A percentile compares a stretch with the other conserved stretches of the same genome.
These are phyloP conservation scores for Sporothrix luriei DNA, from an alignment of 2,329 filamentous ascomycete species.

Conservation along the genomic window DNA sequence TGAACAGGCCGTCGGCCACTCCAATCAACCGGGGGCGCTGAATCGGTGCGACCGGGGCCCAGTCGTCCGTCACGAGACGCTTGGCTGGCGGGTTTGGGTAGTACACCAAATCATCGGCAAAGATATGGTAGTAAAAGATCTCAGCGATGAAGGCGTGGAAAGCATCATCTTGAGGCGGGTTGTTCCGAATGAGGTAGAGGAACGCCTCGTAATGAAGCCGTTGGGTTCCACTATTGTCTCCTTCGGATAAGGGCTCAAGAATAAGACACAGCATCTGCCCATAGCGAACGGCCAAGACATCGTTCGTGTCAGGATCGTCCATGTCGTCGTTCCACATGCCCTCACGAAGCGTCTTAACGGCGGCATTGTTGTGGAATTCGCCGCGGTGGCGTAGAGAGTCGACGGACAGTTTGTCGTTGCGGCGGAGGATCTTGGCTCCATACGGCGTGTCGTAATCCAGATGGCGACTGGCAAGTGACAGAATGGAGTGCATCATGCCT, in stretches of 20 bases:
- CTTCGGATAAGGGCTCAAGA: constrained; percentile 60
- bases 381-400: constrained; percentile 55
- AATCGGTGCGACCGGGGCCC: constrained; percentile 48
- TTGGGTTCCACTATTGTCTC: constrained; percentile 67
- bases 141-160: constrained; percentile 68
- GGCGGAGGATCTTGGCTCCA: constrained; percentile 55
- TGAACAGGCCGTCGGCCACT: constrained; percentile 79
- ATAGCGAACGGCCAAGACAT: constrained; percentile 58
- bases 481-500: constrained; percentile 86
- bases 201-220: constrained; percentile 78
- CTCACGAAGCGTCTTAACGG: constrained; percentile 55
- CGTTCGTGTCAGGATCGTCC: constrained; percentile 49
- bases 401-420: constrained; percentile 52
- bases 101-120: constrained; percentile 63
- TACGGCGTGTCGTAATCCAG: constrained; percentile 63
- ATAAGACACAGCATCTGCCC: constrained; percentile 66
- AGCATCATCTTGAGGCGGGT: constrained; percentile 63
- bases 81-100: constrained; percentile 46
- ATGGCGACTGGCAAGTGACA: constrained; percentile 81
- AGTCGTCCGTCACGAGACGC: constrained; percentile 50
- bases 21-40: constrained; percentile 67
- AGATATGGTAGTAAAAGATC: constrained; percentile 84
- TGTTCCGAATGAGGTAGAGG: constrained; percentile 67
- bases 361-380: constrained; percentile 58
- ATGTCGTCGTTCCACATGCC: constrained; percentile 45